Conservation (phyloP, 495 filamentous ascomycete species). For the Paragyromitra xinjiangensis region DNA sequence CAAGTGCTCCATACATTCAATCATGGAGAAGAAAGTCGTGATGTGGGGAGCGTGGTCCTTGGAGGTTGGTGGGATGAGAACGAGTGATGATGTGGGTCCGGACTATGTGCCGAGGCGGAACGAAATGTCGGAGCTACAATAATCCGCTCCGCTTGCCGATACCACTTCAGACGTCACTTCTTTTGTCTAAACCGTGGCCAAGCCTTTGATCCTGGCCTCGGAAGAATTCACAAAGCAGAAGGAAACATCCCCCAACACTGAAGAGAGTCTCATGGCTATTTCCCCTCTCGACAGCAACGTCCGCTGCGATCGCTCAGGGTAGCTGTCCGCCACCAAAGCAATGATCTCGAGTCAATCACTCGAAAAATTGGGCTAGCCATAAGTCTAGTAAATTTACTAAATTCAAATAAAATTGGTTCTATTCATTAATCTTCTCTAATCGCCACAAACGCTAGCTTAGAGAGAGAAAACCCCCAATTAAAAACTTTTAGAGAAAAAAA, state of each 20-base stretch:
- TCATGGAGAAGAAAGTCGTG: not conserved
- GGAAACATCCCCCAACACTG: not conserved
- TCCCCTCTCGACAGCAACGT: not conserved
- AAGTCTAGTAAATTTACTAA: not conserved
- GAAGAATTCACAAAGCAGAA: not conserved
- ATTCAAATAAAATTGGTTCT: not conserved
- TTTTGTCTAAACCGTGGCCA: not conserved
- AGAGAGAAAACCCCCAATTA: not conserved
- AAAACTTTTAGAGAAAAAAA: not conserved
- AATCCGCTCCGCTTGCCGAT: constrained; percentile 33
- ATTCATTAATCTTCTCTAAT: not conserved
- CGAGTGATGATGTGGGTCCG: constrained; percentile 32
- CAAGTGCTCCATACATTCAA: not conserved
- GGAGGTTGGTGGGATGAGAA: not conserved
- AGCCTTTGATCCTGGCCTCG: not conserved
- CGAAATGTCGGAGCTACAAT: constrained; percentile 16
- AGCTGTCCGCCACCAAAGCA: not conserved
- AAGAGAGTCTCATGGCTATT: not conserved
- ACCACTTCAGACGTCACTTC: constrained; percentile 23
- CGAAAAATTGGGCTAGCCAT: not conserved
- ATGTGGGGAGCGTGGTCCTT: not conserved
- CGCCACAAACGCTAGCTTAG: not conserved
- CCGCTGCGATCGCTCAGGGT: not conserved
- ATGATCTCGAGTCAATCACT: not conserved
- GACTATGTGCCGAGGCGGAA: constrained; percentile 12